Evolutionary conservation across 495 filamentous ascomycete species (phyloP).

Genomic region (Peziza echinospora): DNA sequence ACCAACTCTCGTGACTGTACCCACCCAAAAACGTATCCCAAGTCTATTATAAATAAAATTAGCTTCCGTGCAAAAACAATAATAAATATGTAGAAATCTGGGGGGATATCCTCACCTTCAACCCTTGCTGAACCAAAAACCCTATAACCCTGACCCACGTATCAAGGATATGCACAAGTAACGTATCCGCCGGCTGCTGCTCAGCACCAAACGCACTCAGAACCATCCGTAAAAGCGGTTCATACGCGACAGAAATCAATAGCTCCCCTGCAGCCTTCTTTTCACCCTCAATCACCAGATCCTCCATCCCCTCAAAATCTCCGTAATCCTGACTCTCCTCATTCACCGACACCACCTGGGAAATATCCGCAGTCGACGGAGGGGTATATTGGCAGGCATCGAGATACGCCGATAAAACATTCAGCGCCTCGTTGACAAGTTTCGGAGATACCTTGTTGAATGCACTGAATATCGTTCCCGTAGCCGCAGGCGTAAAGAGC

Average conservation of each 20-base stretch:
- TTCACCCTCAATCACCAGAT: conserved; percentile 23
- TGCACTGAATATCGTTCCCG: conserved; percentile 23
- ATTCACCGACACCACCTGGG: conserved; percentile 14
- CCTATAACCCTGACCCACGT: conserved; percentile 18
- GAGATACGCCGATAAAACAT: conserved; percentile 23
- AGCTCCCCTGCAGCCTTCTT: conserved; percentile 14
- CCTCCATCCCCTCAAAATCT: conserved; percentile 39
- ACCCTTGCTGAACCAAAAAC: conserved; percentile 17
- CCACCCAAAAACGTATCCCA: conserved; percentile 40
- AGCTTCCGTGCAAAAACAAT: background rate
- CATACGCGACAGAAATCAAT: conserved; percentile 23
- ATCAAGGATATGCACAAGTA: conserved; percentile 26
- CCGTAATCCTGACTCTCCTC: conserved; percentile 62
- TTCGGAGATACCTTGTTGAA: conserved; percentile 20
- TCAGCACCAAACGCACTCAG: conserved; percentile 53
- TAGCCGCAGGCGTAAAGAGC: conserved; percentile 18
- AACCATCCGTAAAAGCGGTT: conserved; percentile 33
- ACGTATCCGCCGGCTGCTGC: conserved; percentile 30
- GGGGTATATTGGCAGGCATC: conserved; percentile 18
- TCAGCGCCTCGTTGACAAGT: conserved; percentile 24
- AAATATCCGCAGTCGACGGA: background rate
- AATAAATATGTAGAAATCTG: background rate
- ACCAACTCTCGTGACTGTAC: conserved; percentile 39
- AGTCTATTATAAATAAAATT: conserved; percentile 2
- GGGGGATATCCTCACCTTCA: conserved; percentile 13